These are phyloP conservation scores for Aspergillus steynii DNA, from an alignment of 495 filamentous ascomycete species.

Conservation along the genomic window DNA sequence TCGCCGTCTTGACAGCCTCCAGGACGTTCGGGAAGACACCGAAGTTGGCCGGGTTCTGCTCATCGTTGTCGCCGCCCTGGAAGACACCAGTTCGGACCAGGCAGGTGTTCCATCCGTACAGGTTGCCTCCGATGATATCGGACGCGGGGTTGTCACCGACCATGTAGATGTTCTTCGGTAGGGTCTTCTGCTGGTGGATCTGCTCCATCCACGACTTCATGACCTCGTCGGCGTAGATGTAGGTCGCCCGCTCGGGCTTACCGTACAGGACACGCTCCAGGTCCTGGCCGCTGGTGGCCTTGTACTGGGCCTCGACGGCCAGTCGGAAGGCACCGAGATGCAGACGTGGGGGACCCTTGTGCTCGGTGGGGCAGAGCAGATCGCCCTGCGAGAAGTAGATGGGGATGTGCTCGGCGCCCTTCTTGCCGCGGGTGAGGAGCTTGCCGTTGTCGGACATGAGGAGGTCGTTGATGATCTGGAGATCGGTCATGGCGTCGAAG, in stretches of 20 bases:
- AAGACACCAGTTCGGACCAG: constrained; percentile 64
- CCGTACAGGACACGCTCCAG: constrained; percentile 84
- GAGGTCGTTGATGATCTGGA: constrained; percentile 83
- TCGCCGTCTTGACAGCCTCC: constrained; percentile 53
- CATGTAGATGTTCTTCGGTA: constrained; percentile 80
- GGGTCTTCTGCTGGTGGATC: constrained; percentile 68
- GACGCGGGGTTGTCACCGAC: constrained; percentile 80
- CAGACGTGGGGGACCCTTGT: constrained; percentile 67
- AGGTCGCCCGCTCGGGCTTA: constrained; percentile 77
- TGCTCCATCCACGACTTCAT: constrained; percentile 73
- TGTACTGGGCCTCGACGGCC: constrained; percentile 76
- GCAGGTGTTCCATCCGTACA: constrained; percentile 81
- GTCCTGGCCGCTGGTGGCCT: constrained; percentile 68
- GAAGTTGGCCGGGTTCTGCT: constrained; percentile 57
- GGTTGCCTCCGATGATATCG: constrained; percentile 77
- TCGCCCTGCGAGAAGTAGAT: constrained; percentile 79
- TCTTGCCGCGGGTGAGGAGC: constrained; percentile 65
- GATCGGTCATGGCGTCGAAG: constrained; percentile 79
- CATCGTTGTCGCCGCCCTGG: constrained; percentile 58
- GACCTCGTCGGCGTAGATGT: constrained; percentile 80
- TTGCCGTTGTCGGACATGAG: constrained; percentile 70
- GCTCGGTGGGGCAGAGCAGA: constrained; percentile 71
- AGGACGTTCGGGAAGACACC: constrained; percentile 58
- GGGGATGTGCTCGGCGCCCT: constrained; percentile 67
- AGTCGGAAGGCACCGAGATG: constrained; percentile 77